Percentiles rank a stretch among this genome's conserved stretches.
Evolutionary conservation across 2,329 filamentous ascomycete species (phyloP).

Genomic region (Epichloe sp.): DNA sequence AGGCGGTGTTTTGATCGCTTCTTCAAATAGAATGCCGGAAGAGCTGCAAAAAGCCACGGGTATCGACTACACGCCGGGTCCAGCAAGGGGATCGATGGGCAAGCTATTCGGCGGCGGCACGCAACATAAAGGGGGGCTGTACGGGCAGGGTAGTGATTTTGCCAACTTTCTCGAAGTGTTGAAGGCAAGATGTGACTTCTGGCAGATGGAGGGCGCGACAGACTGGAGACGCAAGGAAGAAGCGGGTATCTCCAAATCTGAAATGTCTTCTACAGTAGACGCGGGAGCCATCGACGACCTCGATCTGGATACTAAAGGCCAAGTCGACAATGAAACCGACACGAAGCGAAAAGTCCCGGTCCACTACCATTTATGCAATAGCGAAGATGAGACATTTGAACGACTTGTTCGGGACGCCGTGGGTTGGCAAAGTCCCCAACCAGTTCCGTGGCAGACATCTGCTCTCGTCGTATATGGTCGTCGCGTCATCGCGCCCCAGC

Average conservation of each 20-base stretch:
- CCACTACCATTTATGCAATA: slow-evolving; percentile 16
- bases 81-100: slow-evolving; percentile 36
- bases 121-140: slow-evolving; percentile 32
- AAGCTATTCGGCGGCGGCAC: slow-evolving; percentile 31
- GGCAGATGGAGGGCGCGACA: slow-evolving; percentile 65
- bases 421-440: slow-evolving; percentile 10
- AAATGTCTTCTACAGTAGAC: background rate
- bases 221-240: slow-evolving; percentile 55
- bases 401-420: slow-evolving; percentile 11
- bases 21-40: slow-evolving; percentile 73
- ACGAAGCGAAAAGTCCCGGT: slow-evolving; percentile 13
- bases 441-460: slow-evolving; percentile 28
- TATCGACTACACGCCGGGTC: slow-evolving; percentile 48
- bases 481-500: slow-evolving; percentile 42
- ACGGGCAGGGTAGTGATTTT: slow-evolving; percentile 56
- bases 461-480: slow-evolving; percentile 49
- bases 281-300: background rate
- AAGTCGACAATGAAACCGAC: background rate
- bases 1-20: slow-evolving; percentile 67
- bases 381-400: slow-evolving; percentile 17
- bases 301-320: background rate
- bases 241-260: slow-evolving; percentile 4
- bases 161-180: slow-evolving; percentile 62
- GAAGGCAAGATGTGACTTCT: slow-evolving; percentile 67
- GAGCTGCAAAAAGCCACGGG: slow-evolving; percentile 66